Conservation (phyloP, 225 moss, liverwort and hornwort genomes). For the Climacium dendroides region DNA sequence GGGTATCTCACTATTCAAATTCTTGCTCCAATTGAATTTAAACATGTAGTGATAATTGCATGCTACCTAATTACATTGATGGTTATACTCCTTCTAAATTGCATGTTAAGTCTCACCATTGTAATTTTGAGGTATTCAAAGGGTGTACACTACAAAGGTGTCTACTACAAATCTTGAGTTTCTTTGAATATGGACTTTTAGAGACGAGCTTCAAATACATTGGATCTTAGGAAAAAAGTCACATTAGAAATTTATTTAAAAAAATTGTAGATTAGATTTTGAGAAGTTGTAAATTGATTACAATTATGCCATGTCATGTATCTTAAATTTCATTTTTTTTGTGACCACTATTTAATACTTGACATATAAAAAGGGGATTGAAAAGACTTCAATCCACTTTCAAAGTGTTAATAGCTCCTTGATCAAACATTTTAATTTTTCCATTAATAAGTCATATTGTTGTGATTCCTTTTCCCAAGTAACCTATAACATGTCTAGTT, state of each 20-base stretch:
- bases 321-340: not conserved
- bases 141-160: accelerated
- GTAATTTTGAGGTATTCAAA: not conserved
- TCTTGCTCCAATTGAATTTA: no score
- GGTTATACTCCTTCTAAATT: not conserved
- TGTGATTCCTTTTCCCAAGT: not conserved
- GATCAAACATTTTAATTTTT: not conserved
- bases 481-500: no score
- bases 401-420: not conserved
- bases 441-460: not conserved
- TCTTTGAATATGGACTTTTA: not conserved
- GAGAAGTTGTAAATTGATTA: not conserved
- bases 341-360: accelerated
- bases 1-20: not conserved
- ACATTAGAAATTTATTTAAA: not conserved
- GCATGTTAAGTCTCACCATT: not conserved
- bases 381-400: not conserved
- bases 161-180: not conserved
- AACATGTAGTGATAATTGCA: no score
- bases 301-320: not conserved
- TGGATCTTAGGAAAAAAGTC: not conserved
- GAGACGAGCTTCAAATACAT: not conserved
- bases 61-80: not conserved
- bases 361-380: not conserved
- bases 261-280: not conserved